These are phyloP conservation scores for Tetrahymena elliotti DNA, from an alignment of 73 alveolate genomes.

Conservation along the genomic window DNA sequence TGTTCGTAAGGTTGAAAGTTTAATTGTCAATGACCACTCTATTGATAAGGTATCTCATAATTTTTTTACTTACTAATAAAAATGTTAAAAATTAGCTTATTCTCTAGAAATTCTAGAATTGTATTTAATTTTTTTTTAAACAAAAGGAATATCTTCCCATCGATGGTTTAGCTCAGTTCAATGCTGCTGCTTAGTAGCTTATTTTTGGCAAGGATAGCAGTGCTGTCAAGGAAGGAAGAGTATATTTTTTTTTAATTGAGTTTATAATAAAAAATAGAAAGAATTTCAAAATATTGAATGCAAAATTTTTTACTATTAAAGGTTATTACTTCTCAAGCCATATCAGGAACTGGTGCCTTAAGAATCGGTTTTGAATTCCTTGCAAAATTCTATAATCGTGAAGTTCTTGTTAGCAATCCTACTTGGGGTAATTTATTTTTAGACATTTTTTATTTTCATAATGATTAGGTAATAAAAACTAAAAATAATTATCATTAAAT, in stretches of 20 bases:
- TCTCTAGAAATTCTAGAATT: background rate
- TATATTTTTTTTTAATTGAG: background rate
- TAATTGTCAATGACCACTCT: conserved; percentile 62
- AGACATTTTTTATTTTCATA: background rate
- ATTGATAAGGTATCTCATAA: conserved; percentile 37
- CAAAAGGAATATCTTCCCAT: conserved; percentile 93
- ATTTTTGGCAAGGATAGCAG: conserved; percentile 75
- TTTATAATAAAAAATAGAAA: no score
- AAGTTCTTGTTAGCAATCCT: conserved; percentile 75
- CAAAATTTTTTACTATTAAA: background rate
- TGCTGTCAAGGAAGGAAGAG: conserved; percentile 59
- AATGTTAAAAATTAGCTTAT: background rate
- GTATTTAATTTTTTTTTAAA: background rate
- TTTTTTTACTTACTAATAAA: no score
- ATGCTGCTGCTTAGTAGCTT: conserved; percentile 53
- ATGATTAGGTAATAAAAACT: no score
- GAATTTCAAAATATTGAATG: background rate
- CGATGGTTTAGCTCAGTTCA: conserved; percentile 81
- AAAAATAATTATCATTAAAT: background rate
- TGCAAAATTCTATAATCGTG: conserved; percentile 48
- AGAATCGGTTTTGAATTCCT: conserved; percentile 85
- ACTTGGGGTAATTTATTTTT: conserved; percentile 75
- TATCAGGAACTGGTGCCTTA: conserved; percentile 96
- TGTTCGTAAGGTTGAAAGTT: conserved; percentile 71
- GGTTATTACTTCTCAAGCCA: conserved; percentile 68